Evolutionary conservation across 164 flowering plant genomes (phyloP).

Genomic region (Euptelea pleiosperma): DNA sequence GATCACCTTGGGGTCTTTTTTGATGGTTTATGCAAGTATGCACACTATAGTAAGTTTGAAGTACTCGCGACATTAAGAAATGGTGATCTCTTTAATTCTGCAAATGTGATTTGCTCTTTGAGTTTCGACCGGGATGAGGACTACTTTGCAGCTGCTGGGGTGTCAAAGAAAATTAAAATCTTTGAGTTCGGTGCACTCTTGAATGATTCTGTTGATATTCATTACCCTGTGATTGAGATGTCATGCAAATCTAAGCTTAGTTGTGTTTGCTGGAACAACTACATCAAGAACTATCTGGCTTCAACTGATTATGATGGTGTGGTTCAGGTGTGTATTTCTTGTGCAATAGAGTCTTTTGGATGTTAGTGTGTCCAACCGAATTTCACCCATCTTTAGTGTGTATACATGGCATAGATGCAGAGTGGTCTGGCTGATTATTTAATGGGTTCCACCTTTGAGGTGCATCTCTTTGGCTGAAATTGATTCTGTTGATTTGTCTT

Average conservation of each 20-base stretch:
- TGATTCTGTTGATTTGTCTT: not conserved
- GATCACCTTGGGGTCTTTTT: conserved; percentile 72
- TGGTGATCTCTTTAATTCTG: conserved; percentile 70
- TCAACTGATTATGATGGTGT: conserved; percentile 95
- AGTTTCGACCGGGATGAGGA: conserved; percentile 96
- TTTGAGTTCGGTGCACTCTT: conserved; percentile 68
- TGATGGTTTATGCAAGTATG: conserved; percentile 93
- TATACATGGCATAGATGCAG: not conserved
- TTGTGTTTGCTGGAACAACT: conserved; percentile 87
- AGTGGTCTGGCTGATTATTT: not conserved
- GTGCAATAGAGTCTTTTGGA: not conserved
- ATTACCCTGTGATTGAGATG: conserved; percentile 92
- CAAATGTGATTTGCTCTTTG: conserved; percentile 93
- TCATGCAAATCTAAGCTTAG: conserved; percentile 78
- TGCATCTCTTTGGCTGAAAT: not conserved
- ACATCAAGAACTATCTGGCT: conserved; percentile 89
- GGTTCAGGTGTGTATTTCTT: conserved; percentile 71
- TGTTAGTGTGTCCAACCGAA: too few species aligned
- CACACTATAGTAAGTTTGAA: conserved; percentile 78
- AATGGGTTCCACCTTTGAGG: not conserved
- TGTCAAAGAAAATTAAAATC: conserved; percentile 92
- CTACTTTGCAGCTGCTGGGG: conserved; percentile 95
- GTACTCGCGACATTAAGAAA: conserved; percentile 65
- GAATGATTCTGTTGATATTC: conserved; percentile 77
- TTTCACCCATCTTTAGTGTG: too few species aligned